phyloP scores from a whole-genome alignment of 495 filamentous ascomycete genomes.

The Talaromyces proteolyticus region DNA sequence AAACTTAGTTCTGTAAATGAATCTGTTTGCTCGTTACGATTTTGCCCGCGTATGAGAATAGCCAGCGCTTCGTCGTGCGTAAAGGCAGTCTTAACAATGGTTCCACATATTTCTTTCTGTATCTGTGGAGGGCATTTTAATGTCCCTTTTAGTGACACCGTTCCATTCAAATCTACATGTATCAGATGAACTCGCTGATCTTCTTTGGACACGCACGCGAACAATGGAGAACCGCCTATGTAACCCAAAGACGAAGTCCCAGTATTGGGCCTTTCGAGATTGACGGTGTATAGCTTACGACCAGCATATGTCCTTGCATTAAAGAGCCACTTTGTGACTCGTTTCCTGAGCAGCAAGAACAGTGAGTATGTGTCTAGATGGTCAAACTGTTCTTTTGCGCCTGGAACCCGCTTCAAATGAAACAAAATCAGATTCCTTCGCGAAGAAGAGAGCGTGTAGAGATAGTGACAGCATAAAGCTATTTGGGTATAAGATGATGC shows the following conservation, averaged over 20 bases:
- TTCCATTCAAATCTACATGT: constrained; percentile 10
- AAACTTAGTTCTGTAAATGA: neutral
- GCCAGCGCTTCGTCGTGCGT: neutral
- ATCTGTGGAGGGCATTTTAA: constrained; percentile 4
- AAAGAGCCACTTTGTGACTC: constrained; percentile 21
- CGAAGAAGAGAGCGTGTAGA: constrained; percentile 84
- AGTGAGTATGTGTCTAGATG: constrained; percentile 16
- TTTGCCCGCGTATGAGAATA: neutral
- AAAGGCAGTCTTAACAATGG: neutral
- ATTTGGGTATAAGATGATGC: constrained; percentile 28
- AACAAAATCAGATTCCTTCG: constrained; percentile 40
- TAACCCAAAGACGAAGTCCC: constrained; percentile 21
- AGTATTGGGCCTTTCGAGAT: constrained; percentile 16
- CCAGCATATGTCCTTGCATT: constrained; percentile 23
- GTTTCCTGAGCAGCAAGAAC: constrained; percentile 18
- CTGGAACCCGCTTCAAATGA: constrained; percentile 30
- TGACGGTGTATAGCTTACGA: constrained; percentile 18
- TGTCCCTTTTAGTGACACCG: constrained; percentile 6
- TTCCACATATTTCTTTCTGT: neutral
- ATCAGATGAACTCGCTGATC: constrained; percentile 23
- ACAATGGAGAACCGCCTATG: neutral
- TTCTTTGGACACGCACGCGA: constrained; percentile 20
- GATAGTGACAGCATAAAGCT: constrained; percentile 25
- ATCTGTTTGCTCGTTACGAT: neutral
- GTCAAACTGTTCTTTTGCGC: constrained; percentile 10